Evolutionary conservation across 2,329 filamentous ascomycete species (phyloP).

Genomic region (Botrytis elliptica): DNA sequence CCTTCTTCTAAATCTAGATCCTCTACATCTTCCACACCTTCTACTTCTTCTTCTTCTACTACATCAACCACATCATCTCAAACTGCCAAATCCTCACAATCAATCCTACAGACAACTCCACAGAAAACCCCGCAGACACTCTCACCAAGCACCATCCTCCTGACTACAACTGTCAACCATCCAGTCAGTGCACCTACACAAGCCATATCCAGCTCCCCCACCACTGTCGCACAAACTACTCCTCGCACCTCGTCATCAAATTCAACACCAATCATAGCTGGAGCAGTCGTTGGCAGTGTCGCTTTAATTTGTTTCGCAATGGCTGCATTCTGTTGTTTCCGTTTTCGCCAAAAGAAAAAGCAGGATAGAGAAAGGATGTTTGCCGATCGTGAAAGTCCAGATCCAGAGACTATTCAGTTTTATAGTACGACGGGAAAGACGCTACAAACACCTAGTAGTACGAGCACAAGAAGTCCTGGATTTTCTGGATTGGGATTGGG

Average conservation of each 20-base stretch:
- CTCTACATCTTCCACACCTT: background rate
- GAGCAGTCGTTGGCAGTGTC: background rate
- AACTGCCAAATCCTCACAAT: background rate
- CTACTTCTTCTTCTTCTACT: background rate
- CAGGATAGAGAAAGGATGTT: slow-evolving; percentile 11
- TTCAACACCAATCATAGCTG: slow-evolving; percentile 5
- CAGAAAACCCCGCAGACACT: slow-evolving; percentile 1
- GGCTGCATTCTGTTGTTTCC: slow-evolving; percentile 14
- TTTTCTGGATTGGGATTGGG: background rate
- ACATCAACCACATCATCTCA: background rate
- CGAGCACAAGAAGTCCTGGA: background rate
- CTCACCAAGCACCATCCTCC: background rate
- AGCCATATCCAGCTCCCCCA: background rate
- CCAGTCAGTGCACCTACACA: background rate
- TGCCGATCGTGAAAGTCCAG: background rate
- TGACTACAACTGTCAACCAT: background rate
- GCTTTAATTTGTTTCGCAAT: slow-evolving; percentile 10
- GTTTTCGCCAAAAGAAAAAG: slow-evolving; percentile 16
- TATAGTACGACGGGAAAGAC: slow-evolving; percentile 14
- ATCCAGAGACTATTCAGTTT: slow-evolving; percentile 5
- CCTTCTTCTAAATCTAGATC: background rate
- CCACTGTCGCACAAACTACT: background rate
- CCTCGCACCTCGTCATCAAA: background rate
- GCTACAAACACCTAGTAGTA: background rate
- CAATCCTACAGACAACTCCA: slow-evolving; percentile 3